Evolutionary conservation across 345 rosid species (phyloP), one percentile per base, ranked within the genome.

Genomic region (Brassica incana): DNA sequence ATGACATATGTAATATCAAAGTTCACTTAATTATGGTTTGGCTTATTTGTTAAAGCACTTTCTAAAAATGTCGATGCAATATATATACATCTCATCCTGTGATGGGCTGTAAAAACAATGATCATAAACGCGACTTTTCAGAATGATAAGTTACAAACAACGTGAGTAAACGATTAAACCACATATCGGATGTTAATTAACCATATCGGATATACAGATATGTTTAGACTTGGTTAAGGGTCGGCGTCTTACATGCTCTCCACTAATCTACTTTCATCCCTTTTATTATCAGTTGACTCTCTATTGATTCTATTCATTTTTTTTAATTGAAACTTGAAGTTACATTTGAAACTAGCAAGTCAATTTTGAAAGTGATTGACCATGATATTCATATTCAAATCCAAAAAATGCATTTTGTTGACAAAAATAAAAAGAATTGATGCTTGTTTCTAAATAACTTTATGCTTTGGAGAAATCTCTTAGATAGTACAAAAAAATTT

Each of bases 111-210:
- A 43, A 43, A 48, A 50, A 50, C 5, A 6, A 50, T 14, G 58
- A n/a, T 5, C 58, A 52, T 52, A 52, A 52, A 2, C 20, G 58
- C 58, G 58, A 16, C 10, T 65, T 54, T 65, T 27, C 76, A 71
- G 38, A 64, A 16, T 71, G 67, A 52, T 15, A 54, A 64, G 33
- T 72, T 58, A 66, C 62, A 66, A 62, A 72, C 73, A 62, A 72
- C 81, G 81, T 78, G 82, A 67, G 5, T 11, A 66, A 78, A 78
- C 54, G 82, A 78, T 67, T 78, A 67, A 56, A 36, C 71, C 69
- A 52, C 20, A 23, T 23, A 71, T 67, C 54, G 14, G 63, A 29
- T 15, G 60, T 65, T 65, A n/a, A 65, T 45, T 66, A 65, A 63
- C 27, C 48, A 72, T 56, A 56, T 72, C 35, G 2, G 76, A 52